A percentile compares a stretch with the other conserved stretches of the same genome.
Conservation (phyloP, 163 green algal species). For the Volvox carteri region DNA sequence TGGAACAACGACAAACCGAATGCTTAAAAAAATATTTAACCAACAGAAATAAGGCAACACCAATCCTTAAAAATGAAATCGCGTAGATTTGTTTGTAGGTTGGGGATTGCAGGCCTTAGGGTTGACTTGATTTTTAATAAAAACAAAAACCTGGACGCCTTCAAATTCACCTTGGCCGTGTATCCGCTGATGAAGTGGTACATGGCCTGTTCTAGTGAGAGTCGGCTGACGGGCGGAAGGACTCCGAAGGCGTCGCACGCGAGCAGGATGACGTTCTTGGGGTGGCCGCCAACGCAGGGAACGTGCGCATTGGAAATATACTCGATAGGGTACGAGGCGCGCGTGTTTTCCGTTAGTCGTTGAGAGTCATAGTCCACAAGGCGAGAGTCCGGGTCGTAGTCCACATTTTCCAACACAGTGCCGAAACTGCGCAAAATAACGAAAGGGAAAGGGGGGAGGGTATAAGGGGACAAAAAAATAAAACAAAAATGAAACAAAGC, state of each 20-base stretch:
- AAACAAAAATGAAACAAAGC: background rate
- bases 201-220: constrained; percentile 96
- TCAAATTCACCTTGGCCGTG: constrained; percentile 89
- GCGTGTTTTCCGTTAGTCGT: constrained; percentile 79
- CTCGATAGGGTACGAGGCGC: constrained; percentile 96
- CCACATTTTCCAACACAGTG: constrained; percentile 96
- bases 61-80: no score
- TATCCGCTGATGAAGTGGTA: constrained; percentile 98
- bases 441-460: background rate
- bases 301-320: constrained; percentile 96
- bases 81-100: no score
- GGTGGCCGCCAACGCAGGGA: constrained; percentile 93
- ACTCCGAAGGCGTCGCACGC: constrained; percentile 98
- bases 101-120: no score
- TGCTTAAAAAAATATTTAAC: no score
- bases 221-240: constrained; percentile 91
- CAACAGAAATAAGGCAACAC: no score
- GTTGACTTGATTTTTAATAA: no score
- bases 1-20: no score
- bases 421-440: constrained; percentile 72
- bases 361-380: constrained; percentile 83
- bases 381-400: constrained; percentile 88
- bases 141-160: no score
- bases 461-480: background rate
- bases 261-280: constrained; percentile 96